Base-by-base conservation (phyloP, 192 early-diverging fungal species). In the Anaeromyces robustus region DNA sequence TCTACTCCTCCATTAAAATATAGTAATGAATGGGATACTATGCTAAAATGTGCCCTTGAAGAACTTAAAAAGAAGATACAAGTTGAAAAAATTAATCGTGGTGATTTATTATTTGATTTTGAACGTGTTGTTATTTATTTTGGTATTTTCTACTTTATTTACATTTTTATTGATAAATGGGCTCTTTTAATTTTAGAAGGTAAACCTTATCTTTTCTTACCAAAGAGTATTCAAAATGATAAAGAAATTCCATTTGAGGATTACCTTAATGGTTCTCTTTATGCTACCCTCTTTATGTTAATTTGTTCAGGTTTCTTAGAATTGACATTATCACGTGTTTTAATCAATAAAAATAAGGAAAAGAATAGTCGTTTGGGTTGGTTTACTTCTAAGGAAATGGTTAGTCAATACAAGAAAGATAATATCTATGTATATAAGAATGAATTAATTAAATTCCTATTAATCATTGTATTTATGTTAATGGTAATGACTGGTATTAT, bases 51-150 rank as follows among this genome's bases (percentile, higher is more conserved):
- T 77, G 86, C 82, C 12, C 52, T 87, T n/a, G 84, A 39, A 13
- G 82, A 88, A 43, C 30, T 87, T 18, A 85, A 86, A 39, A 86
- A 84, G 30, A 87, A 87, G 82, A 87, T 82, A 41, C 80, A 89
- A 18, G 83, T 85, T 4, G 86, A 87, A 79, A 87, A 87, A 59
- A 28, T 87, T 30, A 87, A 87, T 81, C 86, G 86, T 28, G 86
- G 86, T 26, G 86, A 84, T 77, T 83, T 87, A 30, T 80, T 87
- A 22, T 87, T 86, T 52, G 81, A 85, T 29, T 81, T 87, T 77
- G 86, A 87, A 80, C 41, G 82, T 22, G 84, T 86, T 12, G 86
- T 86, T 41, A 87, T 87, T 30, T 32, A 34, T 31, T 87, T 87
- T 59, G 86, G 86, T 29, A 82, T 87, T 29, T 77, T 87, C 26